Evolutionary conservation across 169 alveolate species (phyloP).

Genomic region (Plasmodium falciparum): DNA sequence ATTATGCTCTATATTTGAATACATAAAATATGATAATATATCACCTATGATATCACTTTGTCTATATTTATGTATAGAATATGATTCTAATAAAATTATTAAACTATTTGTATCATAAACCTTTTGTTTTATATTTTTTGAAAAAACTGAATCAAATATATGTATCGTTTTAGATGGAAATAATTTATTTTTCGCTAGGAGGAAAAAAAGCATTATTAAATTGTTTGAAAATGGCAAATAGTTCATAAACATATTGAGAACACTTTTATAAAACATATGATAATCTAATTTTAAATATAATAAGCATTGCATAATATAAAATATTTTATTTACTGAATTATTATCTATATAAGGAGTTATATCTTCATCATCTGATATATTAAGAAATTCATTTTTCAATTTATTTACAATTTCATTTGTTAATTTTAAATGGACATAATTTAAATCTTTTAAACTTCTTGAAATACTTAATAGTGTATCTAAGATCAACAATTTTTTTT

Average conservation of each 20-base stretch:
- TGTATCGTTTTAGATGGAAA: slow-evolving; percentile 54
- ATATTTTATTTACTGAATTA: slow-evolving; percentile 19
- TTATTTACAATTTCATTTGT: slow-evolving; percentile 27
- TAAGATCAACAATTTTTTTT: background rate
- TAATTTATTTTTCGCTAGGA: slow-evolving; percentile 48
- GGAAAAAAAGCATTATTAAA: slow-evolving; percentile 35
- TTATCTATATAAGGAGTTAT: background rate
- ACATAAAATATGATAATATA: background rate
- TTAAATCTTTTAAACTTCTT: slow-evolving; percentile 40
- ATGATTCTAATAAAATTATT: slow-evolving; percentile 29
- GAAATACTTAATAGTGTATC: slow-evolving; percentile 20
- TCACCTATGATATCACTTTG: slow-evolving; percentile 1
- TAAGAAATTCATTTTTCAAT: slow-evolving; percentile 16
- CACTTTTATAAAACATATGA: slow-evolving; percentile 63
- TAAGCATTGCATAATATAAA: slow-evolving; percentile 53
- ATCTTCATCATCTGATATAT: background rate
- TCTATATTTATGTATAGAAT: slow-evolving; percentile 57
- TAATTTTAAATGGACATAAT: slow-evolving; percentile 30
- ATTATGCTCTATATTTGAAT: background rate
- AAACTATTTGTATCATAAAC: slow-evolving; percentile 16
- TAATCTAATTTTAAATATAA: slow-evolving; percentile 42
- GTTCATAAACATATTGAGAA: slow-evolving; percentile 16
- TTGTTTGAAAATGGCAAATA: slow-evolving; percentile 1
- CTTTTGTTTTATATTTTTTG: slow-evolving; percentile 14
- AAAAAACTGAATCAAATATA: slow-evolving; percentile 37